These are phyloP conservation scores for Colletotrichum zoysiae DNA, from an alignment of 2,329 filamentous ascomycete genomes.

Conservation along the genomic window DNA sequence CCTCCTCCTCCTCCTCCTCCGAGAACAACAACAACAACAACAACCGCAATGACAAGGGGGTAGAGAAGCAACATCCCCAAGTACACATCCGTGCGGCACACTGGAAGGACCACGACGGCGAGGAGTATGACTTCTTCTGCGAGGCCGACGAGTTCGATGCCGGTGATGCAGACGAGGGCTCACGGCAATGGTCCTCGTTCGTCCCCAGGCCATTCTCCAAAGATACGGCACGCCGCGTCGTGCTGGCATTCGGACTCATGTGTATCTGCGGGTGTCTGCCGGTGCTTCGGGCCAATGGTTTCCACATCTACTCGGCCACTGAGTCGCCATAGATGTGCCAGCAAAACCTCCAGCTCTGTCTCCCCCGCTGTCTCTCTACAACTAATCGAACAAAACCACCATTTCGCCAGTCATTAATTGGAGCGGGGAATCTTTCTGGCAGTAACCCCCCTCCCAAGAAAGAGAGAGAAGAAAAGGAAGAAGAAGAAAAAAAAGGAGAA, in stretches of 20 bases:
- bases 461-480: not conserved
- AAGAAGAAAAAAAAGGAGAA: not conserved
- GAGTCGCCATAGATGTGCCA: constrained; percentile 26
- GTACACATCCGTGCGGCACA: constrained; percentile 39
- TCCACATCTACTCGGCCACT: constrained; percentile 35
- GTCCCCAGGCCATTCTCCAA: constrained; percentile 38
- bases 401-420: constrained; percentile 10
- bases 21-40: not conserved
- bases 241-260: constrained; percentile 50
- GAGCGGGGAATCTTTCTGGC: not conserved
- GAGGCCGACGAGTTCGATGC: constrained; percentile 30
- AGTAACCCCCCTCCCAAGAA: not conserved
- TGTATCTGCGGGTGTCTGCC: constrained; percentile 44
- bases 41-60: not conserved
- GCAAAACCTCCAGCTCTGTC: not conserved
- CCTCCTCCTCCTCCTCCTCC: not conserved
- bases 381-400: not conserved
- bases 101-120: constrained; percentile 40
- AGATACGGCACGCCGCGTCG: constrained; percentile 47
- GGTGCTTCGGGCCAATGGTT: constrained; percentile 38
- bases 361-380: not conserved
- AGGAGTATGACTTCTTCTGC: constrained; percentile 41
- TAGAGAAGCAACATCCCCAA: constrained; percentile 27
- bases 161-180: constrained; percentile 16
- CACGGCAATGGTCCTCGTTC: constrained; percentile 29